Evolutionary conservation across 2,329 filamentous ascomycete genomes (phyloP).

Genomic region (Elsinoe perseae): DNA sequence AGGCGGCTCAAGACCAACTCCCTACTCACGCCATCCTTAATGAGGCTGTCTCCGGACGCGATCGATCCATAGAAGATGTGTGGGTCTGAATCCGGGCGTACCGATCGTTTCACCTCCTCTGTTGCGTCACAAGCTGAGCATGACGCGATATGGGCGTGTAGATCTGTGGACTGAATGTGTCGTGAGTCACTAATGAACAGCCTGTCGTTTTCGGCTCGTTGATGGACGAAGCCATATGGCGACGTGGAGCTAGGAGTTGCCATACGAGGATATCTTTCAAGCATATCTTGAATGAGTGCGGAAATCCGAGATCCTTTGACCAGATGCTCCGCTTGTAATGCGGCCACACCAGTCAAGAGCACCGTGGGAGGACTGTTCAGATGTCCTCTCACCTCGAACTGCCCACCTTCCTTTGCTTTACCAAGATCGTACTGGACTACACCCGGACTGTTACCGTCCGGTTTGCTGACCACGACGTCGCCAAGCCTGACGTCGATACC

Average conservation of each 20-base stretch:
- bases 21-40: conserved; percentile 27
- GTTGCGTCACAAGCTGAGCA: not conserved
- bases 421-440: conserved; percentile 25
- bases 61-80: conserved; percentile 34
- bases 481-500: conserved; percentile 24
- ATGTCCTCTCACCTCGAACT: conserved; percentile 19
- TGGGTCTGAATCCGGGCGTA: not conserved
- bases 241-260: not conserved
- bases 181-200: no score
- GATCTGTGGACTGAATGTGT: no score
- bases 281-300: not conserved
- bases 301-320: not conserved
- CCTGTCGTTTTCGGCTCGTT: not conserved
- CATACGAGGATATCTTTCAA: not conserved
- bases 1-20: conserved; percentile 23
- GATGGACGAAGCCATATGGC: not conserved
- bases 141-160: no score
- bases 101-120: not conserved
- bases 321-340: not conserved
- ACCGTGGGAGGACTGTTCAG: conserved; percentile 19
- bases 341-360: not conserved
- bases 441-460: conserved; percentile 18
- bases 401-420: conserved; percentile 13
- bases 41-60: conserved; percentile 31
- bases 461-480: conserved; percentile 25